Evolutionary conservation across 2,329 filamentous ascomycete species (phyloP).

Genomic region (Podosphaera aphanis): DNA sequence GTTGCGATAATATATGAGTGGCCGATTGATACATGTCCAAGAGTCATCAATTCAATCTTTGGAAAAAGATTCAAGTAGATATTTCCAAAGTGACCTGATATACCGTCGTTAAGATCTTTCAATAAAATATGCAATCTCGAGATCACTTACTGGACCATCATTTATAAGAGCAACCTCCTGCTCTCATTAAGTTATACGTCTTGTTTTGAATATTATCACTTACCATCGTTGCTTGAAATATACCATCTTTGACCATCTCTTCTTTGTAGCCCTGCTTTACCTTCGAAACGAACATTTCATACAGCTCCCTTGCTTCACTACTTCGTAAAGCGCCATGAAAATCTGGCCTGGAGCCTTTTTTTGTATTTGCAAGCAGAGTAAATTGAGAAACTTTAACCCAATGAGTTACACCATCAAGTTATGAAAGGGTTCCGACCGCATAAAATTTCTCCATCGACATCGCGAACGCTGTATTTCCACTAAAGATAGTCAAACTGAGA

Average conservation of each 20-base stretch:
- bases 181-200: not conserved
- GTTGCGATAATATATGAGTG: too few species aligned
- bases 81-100: constrained; percentile 15
- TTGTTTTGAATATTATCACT: not conserved
- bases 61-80: constrained; percentile 4
- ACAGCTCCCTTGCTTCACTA: constrained; percentile 57
- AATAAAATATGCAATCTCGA: not conserved
- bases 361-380: constrained; percentile 76
- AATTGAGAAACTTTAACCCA: constrained; percentile 65
- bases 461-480: constrained; percentile 80
- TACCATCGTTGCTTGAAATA: constrained; percentile 92
- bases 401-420: not conserved
- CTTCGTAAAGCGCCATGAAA: constrained; percentile 73
- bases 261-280: constrained; percentile 47
- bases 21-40: too few species aligned
- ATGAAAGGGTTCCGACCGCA: constrained; percentile 37
- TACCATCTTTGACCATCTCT: constrained; percentile 74
- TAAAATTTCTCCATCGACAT: constrained; percentile 79
- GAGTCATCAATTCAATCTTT: too few species aligned
- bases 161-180: constrained; percentile 70
- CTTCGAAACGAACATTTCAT: constrained; percentile 60
- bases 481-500: constrained; percentile 17
- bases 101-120: not conserved
- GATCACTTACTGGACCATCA: constrained; percentile 40
- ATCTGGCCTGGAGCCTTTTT: constrained; percentile 85